Base-by-base conservation (phyloP, 2,329 filamentous ascomycete genomes). In the Rasamsonia emersonii region DNA sequence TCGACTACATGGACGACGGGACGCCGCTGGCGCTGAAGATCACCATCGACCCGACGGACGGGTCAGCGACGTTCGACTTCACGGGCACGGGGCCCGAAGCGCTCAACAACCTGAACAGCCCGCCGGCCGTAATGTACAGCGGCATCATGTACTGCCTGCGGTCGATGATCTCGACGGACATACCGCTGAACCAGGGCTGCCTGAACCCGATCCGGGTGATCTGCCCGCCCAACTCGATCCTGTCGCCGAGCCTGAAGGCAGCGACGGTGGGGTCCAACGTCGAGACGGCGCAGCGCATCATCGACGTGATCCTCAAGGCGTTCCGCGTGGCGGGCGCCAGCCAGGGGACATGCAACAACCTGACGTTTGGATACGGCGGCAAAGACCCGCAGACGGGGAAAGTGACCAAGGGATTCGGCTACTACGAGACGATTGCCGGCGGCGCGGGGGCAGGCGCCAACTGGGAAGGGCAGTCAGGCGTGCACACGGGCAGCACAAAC, bases 401-500 rank as follows among this genome's bases (percentile, higher is more conserved):
- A 4, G 46, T 50, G n/a, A 67, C 75, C n/a, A 75, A 76, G 20
- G 84, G 84, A 0, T 91, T 91, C 50, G 84, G 84, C 7, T 91
- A 89, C 64, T 89, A 89, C 54, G 85, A 91, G 57, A 91, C 85
- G 3, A 89, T 91, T 39, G 82, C 83, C 0, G 84, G 85, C 24
- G 85, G 84, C 3, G 78, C 73, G 26, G 85, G 83, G 25, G 85
- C 84, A 0, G 84, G 84, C 0, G 73, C 79, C 0, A 70, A 71
- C 14, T 91, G 84, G 84, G 70, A 79, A 37, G 84, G 84, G 15
- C 80, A 82, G 15, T 77, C 69, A 36, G 83, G 82, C 14, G 81
- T 89, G 19, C 82, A 91, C 52, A 82, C 77, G 3, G 83, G 89
- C 60, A 89, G 89, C 82, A 91, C 84, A 8, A 93, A 91, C 56